These are phyloP conservation scores for Saposhnikovia divaricata DNA, from an alignment of 129 eudicot species.

Conservation along the genomic window DNA sequence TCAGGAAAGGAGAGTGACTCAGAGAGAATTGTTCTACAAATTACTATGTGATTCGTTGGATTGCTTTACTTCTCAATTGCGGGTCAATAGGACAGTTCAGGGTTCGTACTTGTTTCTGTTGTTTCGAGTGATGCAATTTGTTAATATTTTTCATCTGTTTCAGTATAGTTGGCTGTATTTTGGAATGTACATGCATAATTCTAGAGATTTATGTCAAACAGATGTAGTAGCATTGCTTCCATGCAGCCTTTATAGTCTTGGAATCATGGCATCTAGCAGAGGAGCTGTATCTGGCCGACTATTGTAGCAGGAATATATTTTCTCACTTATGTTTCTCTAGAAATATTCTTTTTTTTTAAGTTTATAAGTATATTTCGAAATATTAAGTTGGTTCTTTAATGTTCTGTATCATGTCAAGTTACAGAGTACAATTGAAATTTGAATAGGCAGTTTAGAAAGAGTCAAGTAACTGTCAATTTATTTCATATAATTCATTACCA, in stretches of 20 bases:
- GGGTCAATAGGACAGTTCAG: conserved; percentile 86
- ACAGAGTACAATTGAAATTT: neutral
- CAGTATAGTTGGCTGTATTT: neutral
- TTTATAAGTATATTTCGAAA: neutral
- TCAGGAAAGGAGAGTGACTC: conserved; percentile 86
- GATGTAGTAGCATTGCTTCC: conserved; percentile 93
- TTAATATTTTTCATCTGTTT: conserved; percentile 7
- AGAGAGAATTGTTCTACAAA: conserved; percentile 84
- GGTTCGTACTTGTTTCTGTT: conserved; percentile 33
- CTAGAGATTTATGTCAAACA: conserved; percentile 21
- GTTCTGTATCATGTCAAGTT: neutral
- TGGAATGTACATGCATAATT: neutral
- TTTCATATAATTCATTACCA: too few species aligned
- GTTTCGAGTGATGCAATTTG: neutral
- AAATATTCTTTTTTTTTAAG: neutral
- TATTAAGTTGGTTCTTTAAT: neutral
- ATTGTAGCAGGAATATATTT: conserved; percentile 56
- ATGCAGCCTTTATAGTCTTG: conserved; percentile 93
- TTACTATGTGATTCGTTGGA: conserved; percentile 78
- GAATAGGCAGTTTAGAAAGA: too few species aligned
- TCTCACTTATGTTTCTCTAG: neutral
- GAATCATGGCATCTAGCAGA: conserved; percentile 97
- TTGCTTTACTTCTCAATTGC: conserved; percentile 68
- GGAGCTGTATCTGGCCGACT: conserved; percentile 87
- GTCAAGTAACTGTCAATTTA: too few species aligned